Conservation (phyloP, 2,329 filamentous ascomycete species). For the Byssothecium circinans region DNA sequence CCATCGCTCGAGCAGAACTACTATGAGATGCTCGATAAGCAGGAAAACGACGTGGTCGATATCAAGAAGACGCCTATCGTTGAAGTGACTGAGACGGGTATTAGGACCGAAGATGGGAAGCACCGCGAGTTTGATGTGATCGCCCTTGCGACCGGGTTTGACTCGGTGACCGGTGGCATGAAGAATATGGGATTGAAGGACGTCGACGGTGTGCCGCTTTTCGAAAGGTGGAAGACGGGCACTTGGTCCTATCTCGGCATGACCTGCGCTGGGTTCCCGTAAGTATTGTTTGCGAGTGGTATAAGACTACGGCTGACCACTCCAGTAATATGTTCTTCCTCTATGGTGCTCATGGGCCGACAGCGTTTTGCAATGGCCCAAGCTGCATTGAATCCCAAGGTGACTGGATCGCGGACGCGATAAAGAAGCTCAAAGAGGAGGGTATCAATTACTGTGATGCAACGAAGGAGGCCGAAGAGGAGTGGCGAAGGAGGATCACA, state of each 20-base stretch:
- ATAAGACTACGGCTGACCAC: constrained; percentile 3
- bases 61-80: constrained; percentile 47
- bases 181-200: constrained; percentile 45
- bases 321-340: constrained; percentile 48
- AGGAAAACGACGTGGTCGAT: constrained; percentile 48
- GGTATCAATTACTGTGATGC: constrained; percentile 46
- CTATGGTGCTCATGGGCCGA: constrained; percentile 52
- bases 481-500: constrained; percentile 46
- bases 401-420: constrained; percentile 50
- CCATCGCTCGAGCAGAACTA: constrained; percentile 52
- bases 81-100: constrained; percentile 43
- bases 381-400: constrained; percentile 50
- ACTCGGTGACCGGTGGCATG: constrained; percentile 48
- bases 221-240: constrained; percentile 47
- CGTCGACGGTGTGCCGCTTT: constrained; percentile 40
- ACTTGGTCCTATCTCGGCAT: constrained; percentile 49
- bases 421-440: constrained; percentile 43
- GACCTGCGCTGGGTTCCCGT: constrained; percentile 43
- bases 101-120: constrained; percentile 45
- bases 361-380: constrained; percentile 51
- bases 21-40: constrained; percentile 50
- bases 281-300: constrained; percentile 6
- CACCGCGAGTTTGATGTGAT: constrained; percentile 49
- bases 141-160: constrained; percentile 51
- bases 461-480: constrained; percentile 46